Evolutionary conservation across 164 flowering plant genomes (phyloP).

Genomic region (Chimonanthus salicifolius): DNA sequence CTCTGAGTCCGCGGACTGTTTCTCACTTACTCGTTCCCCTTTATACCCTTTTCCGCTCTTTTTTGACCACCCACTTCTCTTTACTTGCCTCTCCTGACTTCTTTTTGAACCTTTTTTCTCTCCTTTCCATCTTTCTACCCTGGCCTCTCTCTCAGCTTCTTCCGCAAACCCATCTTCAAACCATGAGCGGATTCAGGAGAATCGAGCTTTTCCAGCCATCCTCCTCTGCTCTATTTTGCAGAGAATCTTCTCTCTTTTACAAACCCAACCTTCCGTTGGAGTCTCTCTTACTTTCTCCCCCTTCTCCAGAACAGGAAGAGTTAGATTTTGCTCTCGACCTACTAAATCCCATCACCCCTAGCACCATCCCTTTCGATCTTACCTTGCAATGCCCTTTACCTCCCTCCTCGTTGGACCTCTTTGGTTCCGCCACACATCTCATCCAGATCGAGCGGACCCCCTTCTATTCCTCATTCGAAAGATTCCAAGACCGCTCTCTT

Average conservation of each 20-base stretch:
- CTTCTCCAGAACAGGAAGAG: constrained; percentile 13
- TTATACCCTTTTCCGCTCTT: neutral
- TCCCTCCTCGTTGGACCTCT: constrained; percentile 23
- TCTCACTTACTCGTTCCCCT: neutral
- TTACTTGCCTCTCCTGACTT: neutral
- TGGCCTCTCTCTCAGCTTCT: neutral
- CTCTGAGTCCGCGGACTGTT: neutral
- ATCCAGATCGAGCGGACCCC: constrained; percentile 46
- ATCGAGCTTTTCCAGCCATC: constrained; percentile 43
- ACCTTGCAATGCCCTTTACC: constrained; percentile 10
- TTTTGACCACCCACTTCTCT: neutral
- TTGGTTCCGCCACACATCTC: constrained; percentile 52
- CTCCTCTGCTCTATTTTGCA: constrained; percentile 27
- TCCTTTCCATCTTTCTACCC: neutral
- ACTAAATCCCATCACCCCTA: constrained; percentile 16
- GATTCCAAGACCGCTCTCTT: constrained; percentile 15
- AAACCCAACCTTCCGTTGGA: constrained; percentile 30
- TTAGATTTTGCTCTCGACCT: constrained; percentile 31
- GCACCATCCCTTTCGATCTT: constrained; percentile 20
- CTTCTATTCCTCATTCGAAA: constrained; percentile 26
- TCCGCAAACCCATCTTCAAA: constrained; percentile 4
- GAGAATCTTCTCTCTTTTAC: constrained; percentile 18
- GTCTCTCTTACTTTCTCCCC: neutral
- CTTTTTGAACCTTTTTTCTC: neutral
- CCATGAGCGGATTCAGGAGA: constrained; percentile 45